Base-by-base conservation (phyloP, 2,329 filamentous ascomycete genomes). In the Alternaria tenuissima region DNA sequence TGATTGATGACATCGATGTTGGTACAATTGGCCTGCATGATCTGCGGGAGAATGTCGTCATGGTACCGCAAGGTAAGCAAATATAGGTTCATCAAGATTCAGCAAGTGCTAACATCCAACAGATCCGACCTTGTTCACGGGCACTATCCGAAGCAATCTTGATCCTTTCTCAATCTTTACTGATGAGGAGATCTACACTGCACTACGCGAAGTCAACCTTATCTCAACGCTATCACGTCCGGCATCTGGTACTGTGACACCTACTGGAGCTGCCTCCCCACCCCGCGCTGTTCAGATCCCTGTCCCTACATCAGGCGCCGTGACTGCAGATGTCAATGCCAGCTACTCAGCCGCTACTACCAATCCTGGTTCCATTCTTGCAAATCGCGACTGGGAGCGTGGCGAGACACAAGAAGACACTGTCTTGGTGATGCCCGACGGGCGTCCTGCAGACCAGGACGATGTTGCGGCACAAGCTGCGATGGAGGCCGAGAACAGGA, bases 1-100 rank as follows among this genome's bases (percentile, higher is more conserved):
- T 96, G 20, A 92, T 99, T 55, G 95, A 99, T 68, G 91, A 89
- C 64, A 82, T 99, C n/a, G 92, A 98, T 72, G 93, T 98, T 73
- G 89, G 92, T 52, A 83, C 85, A 63, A 97, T 99, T 65, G 95
- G 95, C 7, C 86, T 99, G n/a, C 91, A 92, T 65, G 94, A 98
- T 79, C 83, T 99, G 70, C 91, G 95, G 56, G 91, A 96, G 80
- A 90, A 92, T 47, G 96, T 99, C 71, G 97, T 96, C 0, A 98
- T 99, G 79, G 95, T 99, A 58, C 95, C 95, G 28, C 95, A 99
- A 81, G 77, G 77, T 79, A 68, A 71, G 73, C 32, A 30, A 8
- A 14, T 28, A 11, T 7, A 26, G 34, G 4, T 16, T 6, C 2
- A 26, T 16, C 2, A 5, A 14, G 18, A 7, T 47, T 7, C 4